Evolutionary conservation across 495 filamentous ascomycete species (phyloP).

Genomic region (Annulohypoxylon maeteangense): DNA sequence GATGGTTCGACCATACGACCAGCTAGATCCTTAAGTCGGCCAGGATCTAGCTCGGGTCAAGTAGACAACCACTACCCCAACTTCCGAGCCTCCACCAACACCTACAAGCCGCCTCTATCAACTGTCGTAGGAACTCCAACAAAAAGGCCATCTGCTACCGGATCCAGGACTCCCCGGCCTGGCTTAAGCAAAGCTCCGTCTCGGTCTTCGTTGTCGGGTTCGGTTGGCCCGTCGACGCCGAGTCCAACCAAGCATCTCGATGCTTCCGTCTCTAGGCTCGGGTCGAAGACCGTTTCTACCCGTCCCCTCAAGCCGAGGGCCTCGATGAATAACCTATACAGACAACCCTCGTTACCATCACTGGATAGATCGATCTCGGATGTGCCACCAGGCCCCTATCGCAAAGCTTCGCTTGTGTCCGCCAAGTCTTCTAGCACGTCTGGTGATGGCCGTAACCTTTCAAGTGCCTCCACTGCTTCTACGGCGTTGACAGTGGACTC

Average conservation of each 20-base stretch:
- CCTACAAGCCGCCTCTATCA: conserved; percentile 51
- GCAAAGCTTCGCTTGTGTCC: conserved; percentile 55
- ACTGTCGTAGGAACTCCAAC: conserved; percentile 51
- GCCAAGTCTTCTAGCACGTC: conserved; percentile 61
- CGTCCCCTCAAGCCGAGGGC: conserved; percentile 64
- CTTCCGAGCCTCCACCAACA: conserved; percentile 47
- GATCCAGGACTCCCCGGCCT: conserved; percentile 40
- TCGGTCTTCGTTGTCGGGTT: conserved; percentile 40
- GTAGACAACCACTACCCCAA: conserved; percentile 46
- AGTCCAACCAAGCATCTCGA: conserved; percentile 55
- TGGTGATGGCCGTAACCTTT: conserved; percentile 56
- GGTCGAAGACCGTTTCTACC: conserved; percentile 61
- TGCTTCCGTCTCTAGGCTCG: conserved; percentile 51
- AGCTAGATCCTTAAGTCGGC: conserved; percentile 50
- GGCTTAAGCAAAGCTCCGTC: conserved; percentile 39
- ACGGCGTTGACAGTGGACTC: conserved; percentile 55
- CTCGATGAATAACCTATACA: conserved; percentile 64
- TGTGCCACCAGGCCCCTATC: conserved; percentile 37
- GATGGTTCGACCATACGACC: conserved; percentile 49
- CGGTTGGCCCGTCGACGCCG: conserved; percentile 47
- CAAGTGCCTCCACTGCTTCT: conserved; percentile 51
- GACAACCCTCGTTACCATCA: conserved; percentile 60
- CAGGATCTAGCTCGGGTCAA: conserved; percentile 54
- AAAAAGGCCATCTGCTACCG: conserved; percentile 40
- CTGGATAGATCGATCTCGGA: conserved; percentile 53